phyloP scores from a whole-genome alignment of 768 basidiomycete species.

The Podaxis sp. region DNA sequence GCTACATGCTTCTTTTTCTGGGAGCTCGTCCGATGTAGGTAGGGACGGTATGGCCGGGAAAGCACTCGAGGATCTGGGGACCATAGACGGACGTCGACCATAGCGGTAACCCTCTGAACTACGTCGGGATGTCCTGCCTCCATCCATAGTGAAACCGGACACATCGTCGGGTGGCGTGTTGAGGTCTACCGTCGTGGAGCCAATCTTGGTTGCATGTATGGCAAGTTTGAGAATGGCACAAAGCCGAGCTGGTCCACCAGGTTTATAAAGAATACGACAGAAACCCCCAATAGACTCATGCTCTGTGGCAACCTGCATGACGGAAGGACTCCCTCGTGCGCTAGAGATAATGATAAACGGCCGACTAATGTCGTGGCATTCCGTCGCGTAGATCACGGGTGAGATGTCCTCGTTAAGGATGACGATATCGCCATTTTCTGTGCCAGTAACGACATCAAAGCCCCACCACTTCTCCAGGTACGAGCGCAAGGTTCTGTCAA shows the following conservation, averaged over 20 bases:
- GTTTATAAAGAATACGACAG: constrained; percentile 88
- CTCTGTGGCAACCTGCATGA: constrained; percentile 63
- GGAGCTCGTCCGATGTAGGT: not conserved
- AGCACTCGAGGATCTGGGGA: constrained; percentile 49
- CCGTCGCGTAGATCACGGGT: constrained; percentile 54
- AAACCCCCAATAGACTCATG: constrained; percentile 83
- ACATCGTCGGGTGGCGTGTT: not conserved
- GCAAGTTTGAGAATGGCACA: constrained; percentile 63
- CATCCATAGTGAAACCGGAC: not conserved
- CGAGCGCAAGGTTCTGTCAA: constrained; percentile 57
- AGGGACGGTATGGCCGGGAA: constrained; percentile 19
- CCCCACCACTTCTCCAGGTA: constrained; percentile 81
- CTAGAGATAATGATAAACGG: constrained; percentile 79
- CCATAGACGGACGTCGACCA: constrained; percentile 47
- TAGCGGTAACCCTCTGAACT: constrained; percentile 48
- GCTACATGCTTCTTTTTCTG: not conserved
- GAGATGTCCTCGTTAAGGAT: constrained; percentile 78
- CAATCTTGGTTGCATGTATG: constrained; percentile 54
- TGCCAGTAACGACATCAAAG: constrained; percentile 43
- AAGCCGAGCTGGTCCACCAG: constrained; percentile 78
- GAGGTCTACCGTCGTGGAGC: constrained; percentile 7
- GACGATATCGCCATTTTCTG: constrained; percentile 64
- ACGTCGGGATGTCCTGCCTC: constrained; percentile 18
- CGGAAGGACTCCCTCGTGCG: constrained; percentile 59
- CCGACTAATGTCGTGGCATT: constrained; percentile 50